Base-by-base conservation (phyloP, 2,329 filamentous ascomycete genomes). In the Fusarium sp. region DNA sequence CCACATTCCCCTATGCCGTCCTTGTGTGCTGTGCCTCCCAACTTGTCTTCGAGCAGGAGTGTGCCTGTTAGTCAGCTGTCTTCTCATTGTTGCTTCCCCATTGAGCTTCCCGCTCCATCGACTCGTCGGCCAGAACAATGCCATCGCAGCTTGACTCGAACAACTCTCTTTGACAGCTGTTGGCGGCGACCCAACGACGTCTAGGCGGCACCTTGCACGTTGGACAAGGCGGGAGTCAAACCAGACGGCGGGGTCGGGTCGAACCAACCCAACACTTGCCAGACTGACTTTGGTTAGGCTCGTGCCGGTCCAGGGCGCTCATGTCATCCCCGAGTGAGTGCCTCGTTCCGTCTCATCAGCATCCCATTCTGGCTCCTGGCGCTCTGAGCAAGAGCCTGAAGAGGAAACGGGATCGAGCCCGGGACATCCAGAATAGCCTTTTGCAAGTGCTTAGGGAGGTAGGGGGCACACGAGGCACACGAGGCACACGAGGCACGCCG, bases 291-390 rank as follows among this genome's bases (percentile, higher is more conserved):
- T 54, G 47, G 47, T 64, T 69, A 75, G 70, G 73, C 64, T 73
- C 73, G 70, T 73, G 72, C 72, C 72, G 72, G 62, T 47, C 72
- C 69, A 64, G 64, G 52, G 42, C 50, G 56, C 47, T 70, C 69
- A 60, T 73, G 67, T 64, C 62, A 76, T 66, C 47, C 47, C 18
- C 18, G 47, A 29, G 47, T n/a, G 47, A 31, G 27, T 54, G 65
- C 59, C 70, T 70, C 52, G 56, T 73, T 67, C 66, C 37, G 67
- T 73, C 58, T 62, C 34, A 35, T 42, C 20, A 54, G 34, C 60
- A 22, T 69, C 69, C 72, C 38, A 24, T 75, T 74, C 60, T 64
- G 66, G 65, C 35, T 59, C 54, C 47, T 59, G 24, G 42, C 50
- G 27, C 54, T 60, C 62, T 52, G 20, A 54, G 22, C 42, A 72